Conservation (phyloP, 305 asterid species). For the Andrographis paniculata region DNA sequence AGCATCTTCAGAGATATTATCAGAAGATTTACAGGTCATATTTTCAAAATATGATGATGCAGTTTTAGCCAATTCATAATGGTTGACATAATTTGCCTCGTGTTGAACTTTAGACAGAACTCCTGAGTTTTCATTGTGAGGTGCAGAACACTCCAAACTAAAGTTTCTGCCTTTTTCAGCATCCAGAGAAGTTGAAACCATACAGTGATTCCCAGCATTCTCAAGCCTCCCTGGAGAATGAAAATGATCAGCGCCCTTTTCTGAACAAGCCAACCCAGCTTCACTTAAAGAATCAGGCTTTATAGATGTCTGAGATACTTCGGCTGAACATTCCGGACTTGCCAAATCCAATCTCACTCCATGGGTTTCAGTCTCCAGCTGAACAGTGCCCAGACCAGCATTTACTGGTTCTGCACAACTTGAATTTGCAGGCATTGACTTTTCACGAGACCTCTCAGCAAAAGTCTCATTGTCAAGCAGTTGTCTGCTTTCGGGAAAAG, state of each 20-base stretch:
- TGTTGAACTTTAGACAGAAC: constrained; percentile 23
- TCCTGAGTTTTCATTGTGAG: constrained; percentile 16
- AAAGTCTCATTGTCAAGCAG: constrained; percentile 22
- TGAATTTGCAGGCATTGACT: constrained; percentile 25
- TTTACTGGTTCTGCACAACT: constrained; percentile 34
- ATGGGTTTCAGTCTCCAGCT: constrained; percentile 33
- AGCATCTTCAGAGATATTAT: constrained; percentile 35
- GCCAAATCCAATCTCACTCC: constrained; percentile 38
- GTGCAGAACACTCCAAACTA: constrained; percentile 21
- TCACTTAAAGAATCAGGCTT: constrained; percentile 26
- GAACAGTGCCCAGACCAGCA: constrained; percentile 20
- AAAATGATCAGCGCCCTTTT: constrained; percentile 27
- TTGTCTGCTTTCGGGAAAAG: constrained; percentile 25
- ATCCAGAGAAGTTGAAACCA: constrained; percentile 15
- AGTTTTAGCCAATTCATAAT: constrained; percentile 58
- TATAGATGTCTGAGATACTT: constrained; percentile 48
- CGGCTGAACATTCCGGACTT: constrained; percentile 71
- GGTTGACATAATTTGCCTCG: constrained; percentile 45
- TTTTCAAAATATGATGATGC: constrained; percentile 51
- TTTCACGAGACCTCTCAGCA: constrained; percentile 28
- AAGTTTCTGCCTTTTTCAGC: constrained; percentile 23
- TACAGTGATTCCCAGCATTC: constrained; percentile 22
- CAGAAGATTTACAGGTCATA: constrained; percentile 39
- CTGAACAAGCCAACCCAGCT: constrained; percentile 21
- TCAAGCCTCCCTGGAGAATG: constrained; percentile 30